A percentile compares a stretch with the other conserved stretches of the same genome.
These are phyloP conservation scores for Cotoneaster glaucophyllus DNA, from an alignment of 306 rosid species.

Conservation along the genomic window DNA sequence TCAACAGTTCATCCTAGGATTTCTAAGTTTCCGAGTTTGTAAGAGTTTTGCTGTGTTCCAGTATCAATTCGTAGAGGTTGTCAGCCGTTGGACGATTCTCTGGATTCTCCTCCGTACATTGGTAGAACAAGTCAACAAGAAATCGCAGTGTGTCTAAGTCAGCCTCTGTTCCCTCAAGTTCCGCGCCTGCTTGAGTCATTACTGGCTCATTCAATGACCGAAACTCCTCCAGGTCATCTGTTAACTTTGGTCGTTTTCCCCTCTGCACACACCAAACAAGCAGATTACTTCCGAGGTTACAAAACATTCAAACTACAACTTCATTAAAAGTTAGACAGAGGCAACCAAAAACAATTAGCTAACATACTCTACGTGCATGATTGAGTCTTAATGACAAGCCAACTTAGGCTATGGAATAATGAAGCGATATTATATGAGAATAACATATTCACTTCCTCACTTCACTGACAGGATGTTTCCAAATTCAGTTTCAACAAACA, in stretches of 20 bases:
- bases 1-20: conserved; percentile 20
- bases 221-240: conserved; percentile 54
- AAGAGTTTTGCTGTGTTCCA: conserved; percentile 23
- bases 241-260: conserved; percentile 64
- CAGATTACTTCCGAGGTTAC: background rate
- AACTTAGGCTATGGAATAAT: background rate
- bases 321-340: background rate
- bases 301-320: background rate
- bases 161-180: conserved; percentile 32
- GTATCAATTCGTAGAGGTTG: conserved; percentile 52
- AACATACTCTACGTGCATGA: background rate
- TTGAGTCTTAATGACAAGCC: background rate
- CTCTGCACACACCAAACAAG: conserved; percentile 24
- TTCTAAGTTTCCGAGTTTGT: conserved; percentile 29
- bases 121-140: conserved; percentile 65
- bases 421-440: background rate
- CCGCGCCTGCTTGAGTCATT: conserved; percentile 52
- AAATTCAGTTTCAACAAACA: background rate
- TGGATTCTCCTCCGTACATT: conserved; percentile 62
- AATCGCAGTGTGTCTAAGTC: conserved; percentile 35
- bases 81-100: conserved; percentile 67
- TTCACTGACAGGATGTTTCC: background rate
- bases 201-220: conserved; percentile 40
- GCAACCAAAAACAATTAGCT: background rate
- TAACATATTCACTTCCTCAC: background rate